Conservation (phyloP, 345 rosid species). For the Gossypium mustelinum region DNA sequence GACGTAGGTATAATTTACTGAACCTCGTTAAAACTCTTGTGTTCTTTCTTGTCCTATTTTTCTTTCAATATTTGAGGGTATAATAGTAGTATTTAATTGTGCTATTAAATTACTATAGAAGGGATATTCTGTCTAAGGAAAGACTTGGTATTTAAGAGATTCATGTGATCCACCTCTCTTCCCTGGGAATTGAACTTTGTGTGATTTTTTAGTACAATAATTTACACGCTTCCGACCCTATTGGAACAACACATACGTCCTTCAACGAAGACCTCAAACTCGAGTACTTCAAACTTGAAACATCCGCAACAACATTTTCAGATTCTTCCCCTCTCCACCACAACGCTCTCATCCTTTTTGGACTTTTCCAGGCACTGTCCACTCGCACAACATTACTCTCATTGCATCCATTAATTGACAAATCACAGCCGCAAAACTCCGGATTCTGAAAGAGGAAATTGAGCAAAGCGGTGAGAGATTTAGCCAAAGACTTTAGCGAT, state of each 20-base stretch:
- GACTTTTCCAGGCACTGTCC: slow-evolving; percentile 52
- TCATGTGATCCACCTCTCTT: too few relatives aligned
- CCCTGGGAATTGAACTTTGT: too few relatives aligned
- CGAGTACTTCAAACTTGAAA: slow-evolving; percentile 35
- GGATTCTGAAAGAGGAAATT: slow-evolving; percentile 74
- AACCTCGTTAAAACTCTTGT: too few relatives aligned
- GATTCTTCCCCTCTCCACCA: slow-evolving; percentile 43
- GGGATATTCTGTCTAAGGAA: too few relatives aligned
- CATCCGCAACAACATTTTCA: slow-evolving; percentile 22
- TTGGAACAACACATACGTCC: slow-evolving; percentile 71
- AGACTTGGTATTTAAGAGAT: too few relatives aligned
- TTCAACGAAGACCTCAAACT: slow-evolving; percentile 49
- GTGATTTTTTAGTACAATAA: too few relatives aligned
- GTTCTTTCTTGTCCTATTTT: too few relatives aligned
- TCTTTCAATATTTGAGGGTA: too few relatives aligned
- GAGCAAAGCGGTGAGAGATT: slow-evolving; percentile 83
- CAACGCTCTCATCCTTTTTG: slow-evolving; percentile 52
- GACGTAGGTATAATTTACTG: too few relatives aligned
- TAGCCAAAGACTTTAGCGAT: slow-evolving; percentile 59
- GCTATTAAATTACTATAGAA: too few relatives aligned
- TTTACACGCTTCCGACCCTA: too few relatives aligned
- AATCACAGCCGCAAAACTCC: slow-evolving; percentile 55
- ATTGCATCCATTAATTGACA: slow-evolving; percentile 24
- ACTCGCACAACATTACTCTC: slow-evolving; percentile 30
- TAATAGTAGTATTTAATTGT: too few relatives aligned